These are phyloP conservation scores for Penstemon eatonii DNA, from an alignment of 257 asterid genomes.

Conservation along the genomic window DNA sequence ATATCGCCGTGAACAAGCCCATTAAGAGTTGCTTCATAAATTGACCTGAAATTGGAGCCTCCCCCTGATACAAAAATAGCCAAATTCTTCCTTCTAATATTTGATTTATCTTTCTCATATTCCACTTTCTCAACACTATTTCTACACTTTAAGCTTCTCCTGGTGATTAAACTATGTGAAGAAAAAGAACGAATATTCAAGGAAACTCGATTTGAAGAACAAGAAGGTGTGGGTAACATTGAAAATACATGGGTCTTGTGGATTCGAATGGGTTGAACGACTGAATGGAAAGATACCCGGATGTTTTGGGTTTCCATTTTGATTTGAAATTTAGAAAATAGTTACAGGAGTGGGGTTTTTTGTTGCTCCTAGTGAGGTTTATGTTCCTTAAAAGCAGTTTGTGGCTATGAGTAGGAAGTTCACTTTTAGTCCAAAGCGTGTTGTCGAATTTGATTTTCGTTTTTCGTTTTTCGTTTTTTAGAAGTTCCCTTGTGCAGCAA, in stretches of 20 bases:
- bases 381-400: too few relatives aligned
- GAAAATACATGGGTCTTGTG: constrained; percentile 21
- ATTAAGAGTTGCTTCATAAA: constrained; percentile 53
- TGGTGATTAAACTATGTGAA: constrained; percentile 22
- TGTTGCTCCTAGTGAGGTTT: too few relatives aligned
- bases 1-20: constrained; percentile 67
- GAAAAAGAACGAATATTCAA: constrained; percentile 29
- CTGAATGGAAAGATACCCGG: constrained; percentile 26
- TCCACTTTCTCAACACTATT: constrained; percentile 33
- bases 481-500: constrained; percentile 46
- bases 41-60: constrained; percentile 90
- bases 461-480: too few relatives aligned
- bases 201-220: constrained; percentile 28
- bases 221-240: constrained; percentile 2
- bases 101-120: constrained; percentile 12
- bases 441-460: too few relatives aligned
- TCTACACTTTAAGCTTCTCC: constrained; percentile 26
- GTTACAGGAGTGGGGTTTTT: too few relatives aligned
- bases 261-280: constrained; percentile 31
- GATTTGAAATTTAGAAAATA: not conserved
- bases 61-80: constrained; percentile 96
- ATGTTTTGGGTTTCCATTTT: constrained; percentile 52
- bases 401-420: too few relatives aligned
- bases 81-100: constrained; percentile 56
- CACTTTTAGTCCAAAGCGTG: too few relatives aligned